Evolutionary conservation across 2,329 filamentous ascomycete species (phyloP).

Genomic region (Apiospora sp.): DNA sequence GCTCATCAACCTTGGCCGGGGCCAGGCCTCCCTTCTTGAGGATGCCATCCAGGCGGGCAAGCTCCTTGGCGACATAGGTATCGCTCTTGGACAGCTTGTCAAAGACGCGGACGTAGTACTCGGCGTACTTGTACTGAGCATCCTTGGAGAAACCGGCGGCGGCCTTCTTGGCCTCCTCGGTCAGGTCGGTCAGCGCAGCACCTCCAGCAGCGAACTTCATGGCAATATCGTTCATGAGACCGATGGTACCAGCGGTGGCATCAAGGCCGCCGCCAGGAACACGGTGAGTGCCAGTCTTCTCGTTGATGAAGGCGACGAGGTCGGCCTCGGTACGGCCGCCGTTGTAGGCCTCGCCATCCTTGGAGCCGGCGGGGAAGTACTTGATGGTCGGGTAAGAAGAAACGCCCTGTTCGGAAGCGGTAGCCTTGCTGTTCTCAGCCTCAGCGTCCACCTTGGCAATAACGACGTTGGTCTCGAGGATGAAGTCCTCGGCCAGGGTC

Average conservation of each 20-base stretch:
- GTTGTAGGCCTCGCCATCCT: slow-evolving; percentile 73
- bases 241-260: slow-evolving; percentile 81
- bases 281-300: slow-evolving; percentile 88
- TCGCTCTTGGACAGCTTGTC: slow-evolving; percentile 83
- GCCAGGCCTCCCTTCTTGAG: slow-evolving; percentile 87
- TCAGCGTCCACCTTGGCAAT: slow-evolving; percentile 97
- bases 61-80: slow-evolving; percentile 85
- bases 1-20: slow-evolving; percentile 86
- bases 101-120: slow-evolving; percentile 94
- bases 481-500: slow-evolving; percentile 81
- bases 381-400: slow-evolving; percentile 96
- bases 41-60: slow-evolving; percentile 79
- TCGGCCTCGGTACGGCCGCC: slow-evolving; percentile 80
- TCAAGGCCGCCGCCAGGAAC: slow-evolving; percentile 82
- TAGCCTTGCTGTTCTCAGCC: slow-evolving; percentile 80
- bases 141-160: slow-evolving; percentile 70
- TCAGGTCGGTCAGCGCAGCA: slow-evolving; percentile 67
- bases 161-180: slow-evolving; percentile 75
- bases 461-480: slow-evolving; percentile 77
- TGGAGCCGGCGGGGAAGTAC: slow-evolving; percentile 90
- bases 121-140: slow-evolving; percentile 77
- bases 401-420: slow-evolving; percentile 78
- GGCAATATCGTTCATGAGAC: slow-evolving; percentile 78
- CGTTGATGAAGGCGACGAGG: slow-evolving; percentile 84
- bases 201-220: slow-evolving; percentile 72